Percentiles rank a stretch among this genome's conserved stretches.
Evolutionary conservation across 768 basidiomycete species (phyloP).

Genomic region (Amanita thiersii): DNA sequence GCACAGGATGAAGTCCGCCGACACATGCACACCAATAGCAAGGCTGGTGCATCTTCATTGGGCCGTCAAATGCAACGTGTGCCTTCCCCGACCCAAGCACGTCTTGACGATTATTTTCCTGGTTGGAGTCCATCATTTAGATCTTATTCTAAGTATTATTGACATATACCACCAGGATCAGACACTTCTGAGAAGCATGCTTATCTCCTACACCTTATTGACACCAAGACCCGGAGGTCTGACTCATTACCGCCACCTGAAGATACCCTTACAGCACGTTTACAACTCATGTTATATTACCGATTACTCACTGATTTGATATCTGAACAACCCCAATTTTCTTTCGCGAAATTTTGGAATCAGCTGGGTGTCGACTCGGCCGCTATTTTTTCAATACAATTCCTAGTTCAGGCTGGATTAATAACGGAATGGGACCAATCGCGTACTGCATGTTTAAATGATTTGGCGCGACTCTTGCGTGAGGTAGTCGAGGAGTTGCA

Average conservation of each 20-base stretch:
- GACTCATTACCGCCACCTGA: slow-evolving; percentile 44
- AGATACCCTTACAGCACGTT: slow-evolving; percentile 49
- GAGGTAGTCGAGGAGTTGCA: slow-evolving; percentile 19
- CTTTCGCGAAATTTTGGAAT: slow-evolving; percentile 48
- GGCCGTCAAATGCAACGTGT: not conserved
- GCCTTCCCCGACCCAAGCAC: not conserved
- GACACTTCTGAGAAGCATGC: not conserved
- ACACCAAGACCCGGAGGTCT: slow-evolving; percentile 62
- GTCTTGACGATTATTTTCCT: not conserved
- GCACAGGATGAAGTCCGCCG: slow-evolving; percentile 40
- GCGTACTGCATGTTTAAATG: slow-evolving; percentile 26
- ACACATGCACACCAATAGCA: slow-evolving; percentile 12
- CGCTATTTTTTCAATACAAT: slow-evolving; percentile 38
- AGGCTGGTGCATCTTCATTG: slow-evolving; percentile 4
- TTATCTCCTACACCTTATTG: slow-evolving; percentile 38
- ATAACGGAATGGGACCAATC: slow-evolving; percentile 14
- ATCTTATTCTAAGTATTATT: not conserved
- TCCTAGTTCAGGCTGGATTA: slow-evolving; percentile 36
- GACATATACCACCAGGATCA: not conserved
- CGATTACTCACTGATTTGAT: slow-evolving; percentile 51
- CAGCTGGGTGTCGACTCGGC: slow-evolving; percentile 33
- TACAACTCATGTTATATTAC: slow-evolving; percentile 77
- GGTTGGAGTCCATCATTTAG: not conserved
- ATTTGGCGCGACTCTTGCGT: slow-evolving; percentile 25
- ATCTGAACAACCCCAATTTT: slow-evolving; percentile 31